phyloP scores from a whole-genome alignment of 805 yeast species.

The Candida pini region DNA sequence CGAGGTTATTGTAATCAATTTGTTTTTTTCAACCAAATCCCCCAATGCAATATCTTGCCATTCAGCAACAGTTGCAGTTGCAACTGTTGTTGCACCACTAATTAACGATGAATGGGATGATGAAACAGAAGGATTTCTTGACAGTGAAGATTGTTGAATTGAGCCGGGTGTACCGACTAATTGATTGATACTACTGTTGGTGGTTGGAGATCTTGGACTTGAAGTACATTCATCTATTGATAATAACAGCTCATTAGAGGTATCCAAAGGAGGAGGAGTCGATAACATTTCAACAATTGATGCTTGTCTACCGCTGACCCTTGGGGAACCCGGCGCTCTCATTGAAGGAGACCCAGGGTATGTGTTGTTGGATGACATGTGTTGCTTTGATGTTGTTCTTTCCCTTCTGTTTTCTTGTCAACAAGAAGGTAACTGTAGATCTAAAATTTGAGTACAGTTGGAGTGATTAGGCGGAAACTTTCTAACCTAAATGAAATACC shows the following conservation, averaged over 20 bases:
- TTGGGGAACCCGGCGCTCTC: constrained; percentile 31
- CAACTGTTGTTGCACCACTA: too few relatives aligned
- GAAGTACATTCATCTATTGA: constrained; percentile 10
- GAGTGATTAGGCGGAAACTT: too few relatives aligned
- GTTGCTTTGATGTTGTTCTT: not conserved
- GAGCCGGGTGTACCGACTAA: constrained; percentile 5
- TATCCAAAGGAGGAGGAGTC: constrained; percentile 65
- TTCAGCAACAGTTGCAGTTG: constrained; percentile 39
- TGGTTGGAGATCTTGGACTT: constrained; percentile 13
- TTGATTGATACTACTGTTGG: too few relatives aligned
- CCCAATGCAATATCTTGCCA: constrained; percentile 71
- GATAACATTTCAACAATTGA: constrained; percentile 72
- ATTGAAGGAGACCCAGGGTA: constrained; percentile 32
- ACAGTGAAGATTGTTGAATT: constrained; percentile 16
- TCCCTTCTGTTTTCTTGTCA: too few relatives aligned
- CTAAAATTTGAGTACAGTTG: too few relatives aligned
- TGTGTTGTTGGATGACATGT: constrained; percentile 23
- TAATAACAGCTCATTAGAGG: constrained; percentile 8
- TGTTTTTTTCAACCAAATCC: constrained; percentile 74
- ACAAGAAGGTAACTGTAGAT: too few relatives aligned
- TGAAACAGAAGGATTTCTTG: constrained; percentile 34
- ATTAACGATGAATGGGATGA: constrained; percentile 25
- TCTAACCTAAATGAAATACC: too few relatives aligned
- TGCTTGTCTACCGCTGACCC: constrained; percentile 43
- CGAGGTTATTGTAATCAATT: constrained; percentile 64